A percentile compares a stretch with the other conserved stretches of the same genome.
Evolutionary conservation across 2,329 filamentous ascomycete species (phyloP).

Genomic region (Juglanconis sp.): DNA sequence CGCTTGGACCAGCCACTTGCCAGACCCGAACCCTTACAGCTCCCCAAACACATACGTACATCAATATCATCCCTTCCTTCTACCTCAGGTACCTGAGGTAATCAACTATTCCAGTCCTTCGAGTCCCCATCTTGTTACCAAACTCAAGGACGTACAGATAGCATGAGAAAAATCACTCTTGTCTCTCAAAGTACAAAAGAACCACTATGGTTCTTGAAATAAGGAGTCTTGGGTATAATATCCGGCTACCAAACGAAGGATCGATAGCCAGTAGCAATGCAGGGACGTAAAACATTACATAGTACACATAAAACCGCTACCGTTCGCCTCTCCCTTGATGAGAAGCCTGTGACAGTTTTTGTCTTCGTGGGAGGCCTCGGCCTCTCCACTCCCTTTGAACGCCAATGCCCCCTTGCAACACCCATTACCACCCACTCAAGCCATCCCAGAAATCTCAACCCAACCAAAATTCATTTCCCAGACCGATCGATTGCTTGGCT

Average conservation of each 20-base stretch:
- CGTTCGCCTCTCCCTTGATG: background rate
- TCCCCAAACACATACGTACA: background rate
- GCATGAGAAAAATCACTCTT: too few species aligned
- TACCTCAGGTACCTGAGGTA: too few species aligned
- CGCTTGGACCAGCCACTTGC: background rate
- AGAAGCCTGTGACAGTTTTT: conserved; percentile 5
- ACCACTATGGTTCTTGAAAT: too few species aligned
- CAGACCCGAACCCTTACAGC: background rate
- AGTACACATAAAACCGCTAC: conserved; percentile 6
- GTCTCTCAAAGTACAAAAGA: too few species aligned
- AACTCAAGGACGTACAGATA: too few species aligned
- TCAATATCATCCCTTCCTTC: too few species aligned
- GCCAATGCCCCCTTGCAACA: conserved; percentile 10
- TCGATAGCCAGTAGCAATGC: conserved; percentile 16
- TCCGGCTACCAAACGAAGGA: conserved; percentile 11
- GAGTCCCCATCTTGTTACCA: too few species aligned
- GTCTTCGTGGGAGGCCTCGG: conserved; percentile 1
- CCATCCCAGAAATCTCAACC: background rate
- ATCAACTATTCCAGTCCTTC: too few species aligned
- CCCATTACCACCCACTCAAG: background rate
- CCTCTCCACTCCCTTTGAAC: background rate
- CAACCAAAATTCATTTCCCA: background rate
- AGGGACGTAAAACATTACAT: conserved; percentile 17
- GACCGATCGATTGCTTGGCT: background rate
- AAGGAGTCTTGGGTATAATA: conserved; percentile 3